A percentile compares a stretch with the other conserved stretches of the same genome.
Evolutionary conservation across 805 yeast genomes (phyloP).

Genomic region (Spathaspora gorwiae): DNA sequence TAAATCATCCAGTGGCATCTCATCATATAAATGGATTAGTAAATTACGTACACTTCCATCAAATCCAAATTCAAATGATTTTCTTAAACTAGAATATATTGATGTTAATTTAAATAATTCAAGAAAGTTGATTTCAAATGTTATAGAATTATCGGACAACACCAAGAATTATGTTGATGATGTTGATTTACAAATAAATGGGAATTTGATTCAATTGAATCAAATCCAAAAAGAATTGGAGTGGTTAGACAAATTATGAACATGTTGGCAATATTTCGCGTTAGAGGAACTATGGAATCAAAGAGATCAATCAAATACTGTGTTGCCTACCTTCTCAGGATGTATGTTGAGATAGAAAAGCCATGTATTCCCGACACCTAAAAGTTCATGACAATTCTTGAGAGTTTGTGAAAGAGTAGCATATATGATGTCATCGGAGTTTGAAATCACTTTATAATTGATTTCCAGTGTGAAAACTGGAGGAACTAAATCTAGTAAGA

Average conservation of each 20-base stretch:
- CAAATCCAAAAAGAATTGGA: slow-evolving; percentile 18
- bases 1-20: not conserved
- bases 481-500: too few species aligned
- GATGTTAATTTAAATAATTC: slow-evolving; percentile 37
- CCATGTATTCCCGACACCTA: too few species aligned
- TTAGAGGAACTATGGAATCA: too few species aligned
- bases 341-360: too few species aligned
- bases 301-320: too few species aligned
- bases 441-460: too few species aligned
- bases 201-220: slow-evolving; percentile 14
- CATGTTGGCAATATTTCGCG: too few species aligned
- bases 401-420: too few species aligned
- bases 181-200: slow-evolving; percentile 10
- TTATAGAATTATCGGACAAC: slow-evolving; percentile 10
- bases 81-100: slow-evolving; percentile 30
- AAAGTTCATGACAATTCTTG: too few species aligned
- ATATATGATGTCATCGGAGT: too few species aligned
- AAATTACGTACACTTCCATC: slow-evolving; percentile 31
- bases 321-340: too few species aligned
- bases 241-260: slow-evolving; percentile 14
- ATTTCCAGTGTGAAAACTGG: too few species aligned
- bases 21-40: slow-evolving; percentile 19
- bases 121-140: slow-evolving; percentile 25
- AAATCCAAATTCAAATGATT: slow-evolving; percentile 26
- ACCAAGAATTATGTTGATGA: slow-evolving; percentile 7